Evolutionary conservation across 768 basidiomycete genomes (phyloP).

Genomic region (Tricholoma sp.): DNA sequence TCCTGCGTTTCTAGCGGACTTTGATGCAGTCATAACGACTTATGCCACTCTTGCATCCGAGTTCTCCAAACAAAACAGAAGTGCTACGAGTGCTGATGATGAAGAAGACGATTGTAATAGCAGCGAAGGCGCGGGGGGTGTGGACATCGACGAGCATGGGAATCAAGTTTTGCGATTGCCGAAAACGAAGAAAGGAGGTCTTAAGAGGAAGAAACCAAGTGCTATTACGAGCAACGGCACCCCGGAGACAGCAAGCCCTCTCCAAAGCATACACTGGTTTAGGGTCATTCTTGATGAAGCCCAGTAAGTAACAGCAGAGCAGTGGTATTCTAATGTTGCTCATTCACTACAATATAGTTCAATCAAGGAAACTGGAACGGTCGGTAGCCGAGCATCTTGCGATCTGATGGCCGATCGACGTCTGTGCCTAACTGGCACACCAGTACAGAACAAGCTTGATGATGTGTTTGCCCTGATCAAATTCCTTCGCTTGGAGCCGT

Average conservation of each 20-base stretch:
- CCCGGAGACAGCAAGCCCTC: conserved; percentile 59
- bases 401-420: conserved; percentile 92
- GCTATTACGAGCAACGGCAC: conserved; percentile 25
- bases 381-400: conserved; percentile 92
- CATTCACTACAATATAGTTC: conserved; percentile 45
- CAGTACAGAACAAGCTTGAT: conserved; percentile 98
- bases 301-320: conserved; percentile 60
- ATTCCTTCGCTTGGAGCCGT: conserved; percentile 86
- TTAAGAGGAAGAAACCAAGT: conserved; percentile 59
- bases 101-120: conserved; percentile 70
- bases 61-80: conserved; percentile 82
- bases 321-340: not conserved
- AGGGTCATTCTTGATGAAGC: conserved; percentile 91
- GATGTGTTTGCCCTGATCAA: conserved; percentile 97
- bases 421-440: conserved; percentile 94
- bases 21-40: conserved; percentile 97
- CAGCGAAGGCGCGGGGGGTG: conserved; percentile 55
- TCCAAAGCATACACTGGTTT: conserved; percentile 97
- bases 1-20: conserved; percentile 82
- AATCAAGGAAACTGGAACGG: conserved; percentile 94
- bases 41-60: conserved; percentile 95
- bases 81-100: conserved; percentile 59
- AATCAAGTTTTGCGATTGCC: conserved; percentile 53
- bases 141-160: conserved; percentile 66
- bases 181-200: conserved; percentile 63